These are phyloP conservation scores for Cyclospora cayetanensis DNA, from an alignment of 169 alveolate species.

Conservation along the genomic window DNA sequence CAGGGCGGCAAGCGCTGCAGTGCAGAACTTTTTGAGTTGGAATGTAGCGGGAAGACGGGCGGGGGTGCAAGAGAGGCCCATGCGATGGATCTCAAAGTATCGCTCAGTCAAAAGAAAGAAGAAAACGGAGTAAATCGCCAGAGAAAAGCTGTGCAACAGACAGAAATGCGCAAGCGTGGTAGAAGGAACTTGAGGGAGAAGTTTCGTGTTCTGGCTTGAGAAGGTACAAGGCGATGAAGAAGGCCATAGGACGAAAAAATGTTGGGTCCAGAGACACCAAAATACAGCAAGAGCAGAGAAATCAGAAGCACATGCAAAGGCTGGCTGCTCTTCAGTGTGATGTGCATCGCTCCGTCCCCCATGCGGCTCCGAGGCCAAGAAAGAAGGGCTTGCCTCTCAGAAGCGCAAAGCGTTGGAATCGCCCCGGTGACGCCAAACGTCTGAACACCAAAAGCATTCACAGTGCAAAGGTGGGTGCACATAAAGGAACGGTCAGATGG, in stretches of 20 bases:
- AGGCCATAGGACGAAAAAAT: too few species aligned
- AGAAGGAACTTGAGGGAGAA: too few species aligned
- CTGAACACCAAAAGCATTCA: too few species aligned
- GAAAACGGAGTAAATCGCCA: not conserved
- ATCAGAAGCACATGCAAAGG: not conserved
- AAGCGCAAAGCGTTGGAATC: not conserved
- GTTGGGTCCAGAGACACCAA: too few species aligned
- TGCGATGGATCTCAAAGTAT: not conserved
- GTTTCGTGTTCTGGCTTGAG: too few species aligned
- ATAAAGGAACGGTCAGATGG: too few species aligned
- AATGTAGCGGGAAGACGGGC: not conserved
- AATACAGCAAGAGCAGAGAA: not conserved
- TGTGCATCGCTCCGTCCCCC: not conserved
- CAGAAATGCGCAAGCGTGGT: not conserved
- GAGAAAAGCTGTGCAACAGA: not conserved
- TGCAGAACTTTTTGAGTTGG: not conserved
- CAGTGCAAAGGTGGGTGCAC: too few species aligned
- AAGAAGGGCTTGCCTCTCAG: not conserved
- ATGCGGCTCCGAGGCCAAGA: too few species aligned
- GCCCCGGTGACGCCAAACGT: not conserved
- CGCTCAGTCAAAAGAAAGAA: not conserved
- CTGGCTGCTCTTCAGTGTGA: not conserved
- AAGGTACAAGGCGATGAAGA: too few species aligned
- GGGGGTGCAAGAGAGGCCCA: not conserved
- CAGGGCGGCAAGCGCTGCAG: not conserved